These are phyloP conservation scores for Colletotrichum karsti DNA, from an alignment of 2,329 filamentous ascomycete species.

Conservation along the genomic window DNA sequence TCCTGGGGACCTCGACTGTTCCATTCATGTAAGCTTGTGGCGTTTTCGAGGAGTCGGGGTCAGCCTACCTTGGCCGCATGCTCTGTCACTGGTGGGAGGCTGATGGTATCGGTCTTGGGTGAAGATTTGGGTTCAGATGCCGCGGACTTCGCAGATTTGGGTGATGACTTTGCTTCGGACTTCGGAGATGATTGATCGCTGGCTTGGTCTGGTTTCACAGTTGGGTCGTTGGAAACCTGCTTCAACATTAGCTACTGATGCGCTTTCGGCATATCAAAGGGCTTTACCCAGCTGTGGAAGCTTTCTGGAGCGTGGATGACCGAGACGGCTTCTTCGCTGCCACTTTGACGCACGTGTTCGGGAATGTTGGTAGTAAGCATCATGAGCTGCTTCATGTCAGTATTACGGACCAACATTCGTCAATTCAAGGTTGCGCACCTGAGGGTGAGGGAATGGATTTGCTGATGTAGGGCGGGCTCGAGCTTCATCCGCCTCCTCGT, in stretches of 20 bases:
- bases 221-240: conserved; percentile 53
- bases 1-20: conserved; percentile 43
- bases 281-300: conserved; percentile 80
- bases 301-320: conserved; percentile 91
- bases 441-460: conserved; percentile 44
- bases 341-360: conserved; percentile 64
- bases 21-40: not conserved
- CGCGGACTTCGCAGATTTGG: not conserved
- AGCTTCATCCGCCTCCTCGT: conserved; percentile 73
- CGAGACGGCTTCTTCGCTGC: conserved; percentile 82
- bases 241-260: conserved; percentile 32
- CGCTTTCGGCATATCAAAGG: not conserved
- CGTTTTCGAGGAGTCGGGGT: not conserved
- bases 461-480: conserved; percentile 45
- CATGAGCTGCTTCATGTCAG: conserved; percentile 46
- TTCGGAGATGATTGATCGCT: conserved; percentile 47
- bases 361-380: conserved; percentile 66
- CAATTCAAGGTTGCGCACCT: conserved; percentile 41
- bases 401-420: not conserved
- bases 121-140: conserved; percentile 37
- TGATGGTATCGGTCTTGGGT: conserved; percentile 46
- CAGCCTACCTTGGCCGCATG: conserved; percentile 44
- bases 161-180: conserved; percentile 39
- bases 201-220: conserved; percentile 42
- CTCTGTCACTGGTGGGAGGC: conserved; percentile 43